Conservation (phyloP, 78 protist genomes). For the Monosiga brevicollis region DNA sequence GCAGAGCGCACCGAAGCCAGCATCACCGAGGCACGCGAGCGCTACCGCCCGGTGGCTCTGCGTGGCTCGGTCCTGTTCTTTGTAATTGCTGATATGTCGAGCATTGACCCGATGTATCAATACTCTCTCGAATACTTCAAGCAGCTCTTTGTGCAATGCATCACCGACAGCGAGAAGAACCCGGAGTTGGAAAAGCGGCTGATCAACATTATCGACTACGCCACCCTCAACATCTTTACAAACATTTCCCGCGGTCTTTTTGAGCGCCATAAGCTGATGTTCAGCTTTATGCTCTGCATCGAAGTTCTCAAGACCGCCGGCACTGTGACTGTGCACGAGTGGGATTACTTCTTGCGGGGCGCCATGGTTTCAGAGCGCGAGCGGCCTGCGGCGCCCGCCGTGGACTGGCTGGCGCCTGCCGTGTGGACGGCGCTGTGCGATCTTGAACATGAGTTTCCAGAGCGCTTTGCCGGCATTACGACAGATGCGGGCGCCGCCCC, state of each 20-base stretch:
- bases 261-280: slow-evolving; percentile 55
- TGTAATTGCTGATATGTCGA: slow-evolving; percentile 44
- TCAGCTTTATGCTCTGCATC: slow-evolving; percentile 34
- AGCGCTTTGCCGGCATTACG: not conserved
- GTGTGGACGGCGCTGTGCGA: not conserved
- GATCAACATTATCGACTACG: not conserved
- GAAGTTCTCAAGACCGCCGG: slow-evolving; percentile 22
- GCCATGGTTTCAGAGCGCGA: slow-evolving; percentile 1
- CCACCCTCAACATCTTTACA: slow-evolving; percentile 3
- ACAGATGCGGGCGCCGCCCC: not conserved
- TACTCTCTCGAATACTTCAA: slow-evolving; percentile 43
- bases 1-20: slow-evolving; percentile 33
- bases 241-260: slow-evolving; percentile 68
- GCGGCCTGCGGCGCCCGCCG: slow-evolving; percentile 2
- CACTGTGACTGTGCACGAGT: slow-evolving; percentile 30
- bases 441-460: not conserved
- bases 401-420: not conserved
- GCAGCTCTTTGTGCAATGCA: slow-evolving; percentile 19
- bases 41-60: slow-evolving; percentile 57
- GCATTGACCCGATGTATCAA: slow-evolving; percentile 68
- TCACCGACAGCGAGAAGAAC: not conserved
- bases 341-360: slow-evolving; percentile 62
- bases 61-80: slow-evolving; percentile 69
- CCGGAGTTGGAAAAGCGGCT: not conserved
- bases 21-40: slow-evolving; percentile 36